phyloP scores from a whole-genome alignment of 768 basidiomycete species.

The Chalciporus pseudorubinellus region DNA sequence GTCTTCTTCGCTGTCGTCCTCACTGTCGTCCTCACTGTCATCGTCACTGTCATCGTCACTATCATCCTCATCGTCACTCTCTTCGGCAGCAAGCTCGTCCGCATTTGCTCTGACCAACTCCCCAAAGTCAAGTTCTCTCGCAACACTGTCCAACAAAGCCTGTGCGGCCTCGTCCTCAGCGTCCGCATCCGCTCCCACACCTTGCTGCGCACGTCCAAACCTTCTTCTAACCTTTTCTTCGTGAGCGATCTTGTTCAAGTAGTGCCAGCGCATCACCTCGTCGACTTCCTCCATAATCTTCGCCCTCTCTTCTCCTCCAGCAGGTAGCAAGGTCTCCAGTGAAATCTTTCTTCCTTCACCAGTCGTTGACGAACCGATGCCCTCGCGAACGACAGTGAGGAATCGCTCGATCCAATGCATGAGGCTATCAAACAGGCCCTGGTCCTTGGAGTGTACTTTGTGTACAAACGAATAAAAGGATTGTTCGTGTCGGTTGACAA shows the following conservation, averaged over 20 bases:
- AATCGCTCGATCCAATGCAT: slow-evolving; percentile 98
- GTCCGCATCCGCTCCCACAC: slow-evolving; percentile 47
- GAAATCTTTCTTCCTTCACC: slow-evolving; percentile 43
- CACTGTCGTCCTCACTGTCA: slow-evolving; percentile 38
- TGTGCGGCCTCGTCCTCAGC: slow-evolving; percentile 79
- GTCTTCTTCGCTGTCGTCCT: slow-evolving; percentile 40
- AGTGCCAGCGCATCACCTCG: slow-evolving; percentile 86
- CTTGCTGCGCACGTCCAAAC: slow-evolving; percentile 60
- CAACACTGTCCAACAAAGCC: slow-evolving; percentile 75
- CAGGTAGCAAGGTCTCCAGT: slow-evolving; percentile 88
- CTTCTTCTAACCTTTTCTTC: slow-evolving; percentile 89
- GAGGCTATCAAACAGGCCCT: slow-evolving; percentile 87
- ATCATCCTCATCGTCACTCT: slow-evolving; percentile 49
- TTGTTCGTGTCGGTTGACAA: slow-evolving; percentile 92
- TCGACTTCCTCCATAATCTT: slow-evolving; percentile 85
- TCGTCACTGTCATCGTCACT: slow-evolving; percentile 42
- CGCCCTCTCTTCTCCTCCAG: slow-evolving; percentile 71
- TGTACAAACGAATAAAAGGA: slow-evolving; percentile 96
- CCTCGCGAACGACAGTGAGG: slow-evolving; percentile 85
- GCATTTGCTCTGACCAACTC: slow-evolving; percentile 77
- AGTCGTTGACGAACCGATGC: slow-evolving; percentile 51
- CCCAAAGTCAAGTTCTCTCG: slow-evolving; percentile 78
- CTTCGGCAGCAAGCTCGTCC: slow-evolving; percentile 77
- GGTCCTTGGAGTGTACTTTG: slow-evolving; percentile 97
- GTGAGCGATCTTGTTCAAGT: slow-evolving; percentile 88